phyloP scores from a whole-genome alignment of 306 rosid species.

The Luffa aegyptiaca region DNA sequence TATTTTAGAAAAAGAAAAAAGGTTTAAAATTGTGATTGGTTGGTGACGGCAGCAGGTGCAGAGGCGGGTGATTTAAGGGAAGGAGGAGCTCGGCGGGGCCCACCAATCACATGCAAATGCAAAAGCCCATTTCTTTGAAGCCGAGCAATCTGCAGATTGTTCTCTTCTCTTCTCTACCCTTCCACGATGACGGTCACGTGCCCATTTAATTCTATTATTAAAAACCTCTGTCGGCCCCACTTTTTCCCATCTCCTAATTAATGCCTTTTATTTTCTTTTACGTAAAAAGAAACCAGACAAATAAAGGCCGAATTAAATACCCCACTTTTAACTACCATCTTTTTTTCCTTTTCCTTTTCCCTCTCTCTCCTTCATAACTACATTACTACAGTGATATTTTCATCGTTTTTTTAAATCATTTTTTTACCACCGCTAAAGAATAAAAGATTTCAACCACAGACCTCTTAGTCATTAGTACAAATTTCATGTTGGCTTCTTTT shows the following conservation, averaged over 20 bases:
- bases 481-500: no score
- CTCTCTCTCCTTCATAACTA: neutral
- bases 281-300: neutral
- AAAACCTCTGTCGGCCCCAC: neutral
- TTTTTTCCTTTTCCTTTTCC: neutral
- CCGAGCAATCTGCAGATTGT: no score
- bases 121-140: neutral
- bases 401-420: no score
- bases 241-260: neutral
- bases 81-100: neutral
- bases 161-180: neutral
- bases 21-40: neutral
- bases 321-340: neutral
- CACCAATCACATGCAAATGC: conserved; percentile 1
- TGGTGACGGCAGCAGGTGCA: neutral
- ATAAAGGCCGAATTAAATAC: neutral
- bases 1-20: neutral
- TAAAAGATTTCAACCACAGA: no score
- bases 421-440: no score
- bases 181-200: neutral
- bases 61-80: neutral
- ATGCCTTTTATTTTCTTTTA: neutral
- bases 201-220: neutral
- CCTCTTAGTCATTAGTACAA: no score
- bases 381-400: no score